Percentiles rank a stretch among this genome's conserved stretches.
phyloP scores from a whole-genome alignment of 2,329 filamentous ascomycete genomes.

The Aspergillus ochraceus region DNA sequence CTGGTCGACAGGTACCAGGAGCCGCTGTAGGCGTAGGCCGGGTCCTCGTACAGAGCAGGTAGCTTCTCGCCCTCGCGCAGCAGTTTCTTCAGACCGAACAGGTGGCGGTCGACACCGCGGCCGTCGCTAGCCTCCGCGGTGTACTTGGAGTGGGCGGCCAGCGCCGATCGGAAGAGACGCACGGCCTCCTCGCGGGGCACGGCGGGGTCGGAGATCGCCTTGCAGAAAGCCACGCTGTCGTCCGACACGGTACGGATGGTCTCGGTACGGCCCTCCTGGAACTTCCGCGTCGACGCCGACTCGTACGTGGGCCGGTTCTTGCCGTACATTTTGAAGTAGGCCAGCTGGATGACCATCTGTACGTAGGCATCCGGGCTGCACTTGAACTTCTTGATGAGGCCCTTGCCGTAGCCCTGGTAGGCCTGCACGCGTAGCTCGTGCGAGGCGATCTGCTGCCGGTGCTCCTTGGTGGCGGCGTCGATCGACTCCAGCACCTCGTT shows the following conservation, averaged over 20 bases:
- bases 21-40: slow-evolving; percentile 76
- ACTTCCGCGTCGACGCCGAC: slow-evolving; percentile 89
- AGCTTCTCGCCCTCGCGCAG: slow-evolving; percentile 76
- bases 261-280: slow-evolving; percentile 94
- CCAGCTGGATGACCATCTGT: slow-evolving; percentile 97
- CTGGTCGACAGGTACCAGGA: slow-evolving; percentile 88
- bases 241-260: slow-evolving; percentile 92
- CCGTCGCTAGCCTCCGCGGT: slow-evolving; percentile 87
- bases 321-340: slow-evolving; percentile 99
- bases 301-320: slow-evolving; percentile 97
- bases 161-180: slow-evolving; percentile 76
- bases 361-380: slow-evolving; percentile 97
- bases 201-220: slow-evolving; percentile 73
- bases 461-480: slow-evolving; percentile 74
- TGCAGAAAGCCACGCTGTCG: slow-evolving; percentile 87
- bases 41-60: slow-evolving; percentile 82
- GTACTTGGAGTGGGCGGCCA: slow-evolving; percentile 83
- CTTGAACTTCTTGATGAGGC: slow-evolving; percentile 98
- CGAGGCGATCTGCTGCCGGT: slow-evolving; percentile 74
- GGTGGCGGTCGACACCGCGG: slow-evolving; percentile 89
- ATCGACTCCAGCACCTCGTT: slow-evolving; percentile 75
- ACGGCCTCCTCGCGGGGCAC: slow-evolving; percentile 65
- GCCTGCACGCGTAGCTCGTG: slow-evolving; percentile 93
- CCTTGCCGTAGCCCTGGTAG: slow-evolving; percentile 97
- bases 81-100: slow-evolving; percentile 96